A percentile compares a stretch with the other conserved stretches of the same genome.
These are phyloP conservation scores for Termitomyces sp. DNA, from an alignment of 768 basidiomycete species.

Conservation along the genomic window DNA sequence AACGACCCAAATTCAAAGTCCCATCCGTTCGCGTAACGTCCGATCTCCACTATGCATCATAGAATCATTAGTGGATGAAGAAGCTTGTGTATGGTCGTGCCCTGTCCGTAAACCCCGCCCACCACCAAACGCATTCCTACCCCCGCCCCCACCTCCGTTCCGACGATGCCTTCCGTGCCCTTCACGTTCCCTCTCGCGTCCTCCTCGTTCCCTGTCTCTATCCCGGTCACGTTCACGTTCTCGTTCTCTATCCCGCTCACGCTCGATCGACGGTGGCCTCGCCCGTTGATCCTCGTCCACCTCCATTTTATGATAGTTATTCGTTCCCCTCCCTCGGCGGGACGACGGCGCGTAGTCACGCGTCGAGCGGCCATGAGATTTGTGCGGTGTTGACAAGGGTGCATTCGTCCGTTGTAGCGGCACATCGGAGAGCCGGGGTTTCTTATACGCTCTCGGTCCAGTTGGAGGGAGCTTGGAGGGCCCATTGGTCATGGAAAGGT, in stretches of 20 bases:
- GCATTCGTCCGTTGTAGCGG: constrained; percentile 9
- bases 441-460: constrained; percentile 78
- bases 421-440: constrained; percentile 63
- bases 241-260: constrained; percentile 22
- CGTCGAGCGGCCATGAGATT: constrained; percentile 13
- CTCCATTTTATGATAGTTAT: constrained; percentile 35
- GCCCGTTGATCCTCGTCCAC: constrained; percentile 47
- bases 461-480: constrained; percentile 60
- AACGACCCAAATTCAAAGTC: constrained; percentile 40
- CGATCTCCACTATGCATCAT: constrained; percentile 49
- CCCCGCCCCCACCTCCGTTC: constrained; percentile 26
- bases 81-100: constrained; percentile 27
- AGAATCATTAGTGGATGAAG: constrained; percentile 19
- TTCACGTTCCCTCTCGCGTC: constrained; percentile 27
- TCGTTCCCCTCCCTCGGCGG: constrained; percentile 18
- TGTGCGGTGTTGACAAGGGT: constrained; percentile 11
- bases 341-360: constrained; percentile 19
- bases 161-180: constrained; percentile 26
- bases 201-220: constrained; percentile 28
- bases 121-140: constrained; percentile 20
- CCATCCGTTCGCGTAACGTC: constrained; percentile 84
- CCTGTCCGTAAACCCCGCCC: constrained; percentile 25
- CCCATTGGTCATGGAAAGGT: constrained; percentile 19
- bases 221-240: background rate
- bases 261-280: constrained; percentile 36